Base-by-base conservation (phyloP, 1,284 basidiomycete genomes). In the Sanguinoderma infundibulare region DNA sequence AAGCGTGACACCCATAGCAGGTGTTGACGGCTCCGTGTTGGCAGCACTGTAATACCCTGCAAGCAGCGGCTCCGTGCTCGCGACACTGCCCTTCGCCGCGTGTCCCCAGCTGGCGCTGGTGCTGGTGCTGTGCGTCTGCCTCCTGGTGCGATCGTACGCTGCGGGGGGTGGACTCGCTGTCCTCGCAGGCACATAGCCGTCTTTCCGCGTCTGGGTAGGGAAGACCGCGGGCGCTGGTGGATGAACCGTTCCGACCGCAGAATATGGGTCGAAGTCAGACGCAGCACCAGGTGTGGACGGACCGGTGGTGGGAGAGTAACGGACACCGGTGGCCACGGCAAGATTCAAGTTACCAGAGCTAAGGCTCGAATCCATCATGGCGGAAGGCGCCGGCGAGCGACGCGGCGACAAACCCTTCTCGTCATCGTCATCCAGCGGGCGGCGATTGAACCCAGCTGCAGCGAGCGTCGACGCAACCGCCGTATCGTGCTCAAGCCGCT, bases 391-490 rank as follows among this genome's bases (percentile, higher is more conserved):
- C 1, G 69, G 70, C 53, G 61, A 68, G 28, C 65, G 69, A 58
- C 71, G 64, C 66, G 74, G 70, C 62, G 65, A 49, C 70, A 70
- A 68, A 39, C 59, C 51, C 55, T 65, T 66, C 10, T 73, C 73
- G 42, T 79, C 73, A 59, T 83, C 82, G 44, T 87, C 85, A 66
- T 89, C 90, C 15, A 91, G 75, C 20, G 86, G 87, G 0, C 81
- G 76, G 53, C 89, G 85, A 68, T 85, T 81, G 70, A 86, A 82
- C 20, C 86, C 86, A 2, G 86, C 85, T 22, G 87, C 87, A n/a
- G 87, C 84, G 52, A 89, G 79, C 5, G 84, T 84, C n/a, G 87
- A 87, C 22, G 85, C 85, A 10, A 89, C 83, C 1, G 83, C 86
- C 1, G 83, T 81, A 61, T 92, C 89, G 61, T 87, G 87, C 62